Percentiles rank a stretch among this genome's conserved stretches.
Conservation (phyloP, 352 stramenopile genomes). For the Phytophthora multivora region DNA sequence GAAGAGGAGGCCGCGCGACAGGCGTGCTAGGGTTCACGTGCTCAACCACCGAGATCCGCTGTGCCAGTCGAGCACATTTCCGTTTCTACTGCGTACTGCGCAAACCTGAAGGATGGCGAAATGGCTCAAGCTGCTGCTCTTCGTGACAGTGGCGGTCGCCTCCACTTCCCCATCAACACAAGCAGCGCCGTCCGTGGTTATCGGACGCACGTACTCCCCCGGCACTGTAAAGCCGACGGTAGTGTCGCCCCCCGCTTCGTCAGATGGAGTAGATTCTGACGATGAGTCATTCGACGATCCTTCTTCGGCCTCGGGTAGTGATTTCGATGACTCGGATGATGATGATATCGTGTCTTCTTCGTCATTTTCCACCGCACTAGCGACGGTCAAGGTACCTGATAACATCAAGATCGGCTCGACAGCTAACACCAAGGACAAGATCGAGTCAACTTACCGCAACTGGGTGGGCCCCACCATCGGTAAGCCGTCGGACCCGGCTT, state of each 20-base stretch:
- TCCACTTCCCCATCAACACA: neutral
- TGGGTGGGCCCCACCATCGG: slow-evolving; percentile 35
- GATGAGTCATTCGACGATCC: slow-evolving; percentile 1
- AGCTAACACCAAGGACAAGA: slow-evolving; percentile 25
- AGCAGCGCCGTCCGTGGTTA: slow-evolving; percentile 4
- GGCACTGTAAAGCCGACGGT: neutral
- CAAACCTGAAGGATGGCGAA: slow-evolving; percentile 15
- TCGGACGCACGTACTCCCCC: slow-evolving; percentile 1
- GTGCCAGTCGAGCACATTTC: slow-evolving; percentile 27
- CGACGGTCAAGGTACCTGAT: slow-evolving; percentile 8
- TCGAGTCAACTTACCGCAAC: slow-evolving; percentile 31
- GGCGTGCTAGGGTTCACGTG: slow-evolving; percentile 2
- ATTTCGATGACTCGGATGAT: slow-evolving; percentile 6
- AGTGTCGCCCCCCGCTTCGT: neutral
- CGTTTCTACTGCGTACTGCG: slow-evolving; percentile 7
- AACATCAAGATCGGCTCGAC: slow-evolving; percentile 20
- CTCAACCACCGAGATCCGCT: slow-evolving; percentile 21
- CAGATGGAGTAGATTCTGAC: neutral
- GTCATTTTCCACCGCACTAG: slow-evolving; percentile 8
- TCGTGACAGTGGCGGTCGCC: neutral
- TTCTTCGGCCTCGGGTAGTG: neutral
- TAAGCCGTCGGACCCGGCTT: slow-evolving; percentile 25
- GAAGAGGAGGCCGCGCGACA: slow-evolving; percentile 19
- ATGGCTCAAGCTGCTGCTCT: slow-evolving; percentile 21
- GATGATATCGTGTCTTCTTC: slow-evolving; percentile 6